Evolutionary conservation across 768 basidiomycete genomes (phyloP), one percentile per base, ranked within the genome.

Genomic region (Lentinula guzmanii): DNA sequence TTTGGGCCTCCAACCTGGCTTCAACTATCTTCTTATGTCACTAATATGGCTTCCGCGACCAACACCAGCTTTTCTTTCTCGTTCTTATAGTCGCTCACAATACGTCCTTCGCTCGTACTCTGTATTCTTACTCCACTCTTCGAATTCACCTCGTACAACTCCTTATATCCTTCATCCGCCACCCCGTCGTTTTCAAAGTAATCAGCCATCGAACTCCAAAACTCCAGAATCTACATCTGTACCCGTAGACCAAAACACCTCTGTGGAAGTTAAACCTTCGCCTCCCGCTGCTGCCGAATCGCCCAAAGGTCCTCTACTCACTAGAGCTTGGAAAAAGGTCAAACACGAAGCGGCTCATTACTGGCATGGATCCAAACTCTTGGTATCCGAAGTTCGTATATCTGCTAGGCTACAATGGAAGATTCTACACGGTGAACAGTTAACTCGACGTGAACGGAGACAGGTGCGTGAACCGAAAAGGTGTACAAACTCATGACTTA

Each of bases 291-390:
- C 79, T 35, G 80, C 79, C 66, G 78, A 81, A 37, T 60, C 68
- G 7, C 63, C 78, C 3, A 71, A 77, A 45, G 70, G 66, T 18
- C 79, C 82, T 11, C 71, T 91, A 3, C 61, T 77, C 43, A 79
- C 83, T 9, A 80, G 95, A 42, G 83, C 83, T 6, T 98, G 96
- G 96, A 90, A 89, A 66, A 91, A 87, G 67, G 87, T 98, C 63
- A 99, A 98, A 77, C 92, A 98, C 68, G 97, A 98, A 74, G 94
- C 89, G 0, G 83, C 85, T 62, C 96, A 99, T 72, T 99, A 98
- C 72, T 98, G 95, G 95, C 89, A 95, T 64, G 96, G 97, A 10
- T 83, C 92, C 1, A 97, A 97, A 71, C 85, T 99, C 4, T 81
- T 99, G 52, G 94, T 92, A 15, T 91, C 93, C 28, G 97, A 98